Conservation (phyloP, 257 asterid species). For the Nicotiana attenuata region DNA sequence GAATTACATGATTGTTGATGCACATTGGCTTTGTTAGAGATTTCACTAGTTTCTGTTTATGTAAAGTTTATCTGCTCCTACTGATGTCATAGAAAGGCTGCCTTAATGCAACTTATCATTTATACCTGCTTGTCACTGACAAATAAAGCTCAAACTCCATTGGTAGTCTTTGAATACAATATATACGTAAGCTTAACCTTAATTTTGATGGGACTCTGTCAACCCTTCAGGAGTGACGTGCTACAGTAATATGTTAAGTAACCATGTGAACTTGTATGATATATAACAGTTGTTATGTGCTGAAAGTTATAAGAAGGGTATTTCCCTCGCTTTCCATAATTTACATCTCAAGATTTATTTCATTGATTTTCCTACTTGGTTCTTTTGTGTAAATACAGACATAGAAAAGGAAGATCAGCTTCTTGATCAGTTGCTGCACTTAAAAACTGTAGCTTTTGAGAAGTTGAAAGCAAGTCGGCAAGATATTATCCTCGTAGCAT, state of each 20-base stretch:
- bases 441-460: slow-evolving; percentile 54
- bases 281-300: not conserved
- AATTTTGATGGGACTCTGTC: not conserved
- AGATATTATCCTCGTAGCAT: slow-evolving; percentile 67
- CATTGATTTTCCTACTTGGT: not conserved
- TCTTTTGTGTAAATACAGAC: slow-evolving; percentile 33
- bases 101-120: not conserved
- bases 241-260: not conserved
- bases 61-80: not conserved
- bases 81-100: not conserved
- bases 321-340: not conserved
- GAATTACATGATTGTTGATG: not conserved
- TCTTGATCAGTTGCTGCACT: slow-evolving; percentile 58
- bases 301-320: not conserved
- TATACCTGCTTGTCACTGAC: not conserved
- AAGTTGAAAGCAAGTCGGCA: slow-evolving; percentile 64
- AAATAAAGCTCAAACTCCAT: not conserved
- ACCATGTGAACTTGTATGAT: not conserved
- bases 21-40: not conserved
- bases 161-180: not conserved
- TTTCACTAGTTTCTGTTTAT: not conserved
- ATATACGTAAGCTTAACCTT: not conserved
- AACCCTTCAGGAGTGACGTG: not conserved
- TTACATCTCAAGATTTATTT: not conserved
- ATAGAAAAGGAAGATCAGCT: slow-evolving; percentile 78